A percentile compares a stretch with the other conserved stretches of the same genome.
Evolutionary conservation across 306 rosid genomes (phyloP).

Genomic region (Adenanthera pavonina): DNA sequence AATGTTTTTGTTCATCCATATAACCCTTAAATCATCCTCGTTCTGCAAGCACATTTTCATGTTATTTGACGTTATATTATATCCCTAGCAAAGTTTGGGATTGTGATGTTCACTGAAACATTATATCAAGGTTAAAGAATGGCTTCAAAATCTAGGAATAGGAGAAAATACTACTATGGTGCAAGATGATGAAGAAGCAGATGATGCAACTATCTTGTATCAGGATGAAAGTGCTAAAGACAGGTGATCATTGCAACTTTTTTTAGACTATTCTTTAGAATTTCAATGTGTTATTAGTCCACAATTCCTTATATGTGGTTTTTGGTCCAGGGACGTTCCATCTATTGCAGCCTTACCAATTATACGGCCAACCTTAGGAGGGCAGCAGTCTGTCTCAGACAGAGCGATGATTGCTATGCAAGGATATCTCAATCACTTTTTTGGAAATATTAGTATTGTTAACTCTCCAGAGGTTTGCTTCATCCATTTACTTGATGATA

Average conservation of each 20-base stretch:
- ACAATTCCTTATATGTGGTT: slow-evolving; percentile 42
- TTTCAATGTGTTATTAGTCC: slow-evolving; percentile 21
- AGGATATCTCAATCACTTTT: slow-evolving; percentile 95
- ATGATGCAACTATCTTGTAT: slow-evolving; percentile 72
- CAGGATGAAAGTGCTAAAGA: slow-evolving; percentile 74
- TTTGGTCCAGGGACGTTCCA: slow-evolving; percentile 92
- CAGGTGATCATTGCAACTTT: slow-evolving; percentile 51
- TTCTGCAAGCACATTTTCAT: slow-evolving; percentile 19
- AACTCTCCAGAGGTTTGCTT: slow-evolving; percentile 89
- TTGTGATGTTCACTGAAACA: slow-evolving; percentile 70
- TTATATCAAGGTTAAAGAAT: slow-evolving; percentile 99
- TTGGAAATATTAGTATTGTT: slow-evolving; percentile 89
- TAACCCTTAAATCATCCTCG: not conserved
- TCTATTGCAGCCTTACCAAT: slow-evolving; percentile 98
- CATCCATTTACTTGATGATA: slow-evolving; percentile 34
- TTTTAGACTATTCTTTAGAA: slow-evolving; percentile 18
- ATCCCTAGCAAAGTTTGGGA: slow-evolving; percentile 55
- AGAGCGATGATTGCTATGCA: slow-evolving; percentile 96
- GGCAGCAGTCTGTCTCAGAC: slow-evolving; percentile 89
- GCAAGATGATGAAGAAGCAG: slow-evolving; percentile 85
- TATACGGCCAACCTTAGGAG: slow-evolving; percentile 92
- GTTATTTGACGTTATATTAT: slow-evolving; percentile 44
- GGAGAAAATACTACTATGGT: slow-evolving; percentile 73
- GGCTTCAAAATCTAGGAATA: slow-evolving; percentile 99
- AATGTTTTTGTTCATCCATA: slow-evolving; percentile 32